Base-by-base conservation (phyloP, 805 yeast genomes). In the Saccharomycopsis vini region DNA sequence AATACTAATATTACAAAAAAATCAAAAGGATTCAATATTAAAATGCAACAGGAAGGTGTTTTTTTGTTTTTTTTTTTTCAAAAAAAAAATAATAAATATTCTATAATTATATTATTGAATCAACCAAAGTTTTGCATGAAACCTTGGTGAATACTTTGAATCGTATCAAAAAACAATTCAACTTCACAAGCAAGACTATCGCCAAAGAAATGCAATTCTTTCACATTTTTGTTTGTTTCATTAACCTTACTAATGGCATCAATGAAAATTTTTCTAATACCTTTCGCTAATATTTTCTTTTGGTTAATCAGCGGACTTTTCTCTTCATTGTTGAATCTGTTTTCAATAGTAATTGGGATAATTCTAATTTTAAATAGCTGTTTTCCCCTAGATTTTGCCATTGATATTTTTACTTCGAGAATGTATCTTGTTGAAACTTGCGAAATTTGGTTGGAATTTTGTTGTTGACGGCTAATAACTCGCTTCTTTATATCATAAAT, bases 331-430 rank as follows among this genome's bases (percentile, higher is more conserved):
- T 40, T 45, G 10, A 42, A 39, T 31, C 45, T 44, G 23, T 48
- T 48, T 30, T 48, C 51, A 16, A 48, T 45, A n/a, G 10, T 20
- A 12, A 45, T 39, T 15, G 51, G 51, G 5, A 28, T 21, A 21
- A 48, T 29, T 32, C 30, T 36, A 16, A 48, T 26, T 24, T 32
- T 42, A 12, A 47, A 13, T 37, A 13, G 20, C 18, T 12, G 19
- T 29, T n/a, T n/a, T n/a, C n/a, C n/a, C n/a, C n/a, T n/a, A n/a
- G n/a, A n/a, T n/a, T n/a, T 22, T 23, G 18, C 31, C 33, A 12
- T 30, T 22, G 19, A 43, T 19, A 9, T 34, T 24, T 29, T 29
- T 39, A 7, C 44, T n/a, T n/a, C 18, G 15, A 18, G 42, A 24
- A 10, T 21, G 3, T 9, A 45, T 20, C 29, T 42, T 32, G 16